Evolutionary conservation across 345 rosid genomes (phyloP).

Genomic region (Acer yangbiense): DNA sequence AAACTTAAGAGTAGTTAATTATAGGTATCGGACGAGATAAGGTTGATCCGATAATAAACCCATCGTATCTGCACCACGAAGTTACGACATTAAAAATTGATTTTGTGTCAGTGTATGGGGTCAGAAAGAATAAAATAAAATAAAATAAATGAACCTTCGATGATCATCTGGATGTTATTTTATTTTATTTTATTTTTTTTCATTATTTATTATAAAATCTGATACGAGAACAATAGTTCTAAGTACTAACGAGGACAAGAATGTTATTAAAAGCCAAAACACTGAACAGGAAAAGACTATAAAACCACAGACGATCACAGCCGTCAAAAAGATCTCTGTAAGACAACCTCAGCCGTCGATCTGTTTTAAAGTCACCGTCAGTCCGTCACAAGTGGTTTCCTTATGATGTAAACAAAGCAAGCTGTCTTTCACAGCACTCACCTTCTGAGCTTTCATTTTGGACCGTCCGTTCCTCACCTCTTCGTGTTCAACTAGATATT

Average conservation of each 20-base stretch:
- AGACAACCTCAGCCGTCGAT: conserved; percentile 16
- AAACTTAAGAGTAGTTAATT: too few relatives aligned
- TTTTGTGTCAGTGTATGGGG: too few relatives aligned
- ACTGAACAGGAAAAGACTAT: neutral
- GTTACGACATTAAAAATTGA: too few relatives aligned
- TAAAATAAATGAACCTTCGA: too few relatives aligned
- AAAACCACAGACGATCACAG: conserved; percentile 8
- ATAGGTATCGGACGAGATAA: too few relatives aligned
- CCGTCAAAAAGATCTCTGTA: conserved; percentile 16
- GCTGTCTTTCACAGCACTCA: conserved; percentile 1
- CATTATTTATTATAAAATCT: too few relatives aligned
- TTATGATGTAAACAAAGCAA: conserved; percentile 20
- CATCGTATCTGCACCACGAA: too few relatives aligned
- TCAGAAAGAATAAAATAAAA: too few relatives aligned
- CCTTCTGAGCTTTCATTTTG: conserved; percentile 23
- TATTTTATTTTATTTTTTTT: too few relatives aligned
- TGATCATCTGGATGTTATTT: too few relatives aligned
- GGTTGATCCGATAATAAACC: too few relatives aligned
- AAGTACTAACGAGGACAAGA: conserved; percentile 18
- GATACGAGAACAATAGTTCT: neutral
- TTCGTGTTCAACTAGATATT: conserved; percentile 6
- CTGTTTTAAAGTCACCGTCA: neutral
- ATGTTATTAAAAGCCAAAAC: neutral
- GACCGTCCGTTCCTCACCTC: conserved; percentile 49
- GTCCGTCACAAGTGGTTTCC: neutral